phyloP scores from a whole-genome alignment of 2,329 filamentous ascomycete genomes.

The Tolypocladium capitatum region DNA sequence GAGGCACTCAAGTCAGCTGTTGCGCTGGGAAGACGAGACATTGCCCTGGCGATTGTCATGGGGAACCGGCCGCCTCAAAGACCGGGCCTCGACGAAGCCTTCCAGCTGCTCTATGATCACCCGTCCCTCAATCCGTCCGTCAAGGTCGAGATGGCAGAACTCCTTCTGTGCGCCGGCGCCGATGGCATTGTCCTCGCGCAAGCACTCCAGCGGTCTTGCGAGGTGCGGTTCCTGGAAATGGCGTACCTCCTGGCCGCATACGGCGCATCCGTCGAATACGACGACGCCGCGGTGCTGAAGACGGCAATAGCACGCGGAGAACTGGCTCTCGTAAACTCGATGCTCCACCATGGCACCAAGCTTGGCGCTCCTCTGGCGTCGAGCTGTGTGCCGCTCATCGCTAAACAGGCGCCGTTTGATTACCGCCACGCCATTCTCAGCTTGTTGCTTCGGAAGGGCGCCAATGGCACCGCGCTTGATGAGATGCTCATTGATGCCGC shows the following conservation, averaged over 20 bases:
- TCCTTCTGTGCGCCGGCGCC: conserved; percentile 45
- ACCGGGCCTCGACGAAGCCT: conserved; percentile 34
- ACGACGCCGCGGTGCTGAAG: conserved; percentile 35
- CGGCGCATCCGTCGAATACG: conserved; percentile 41
- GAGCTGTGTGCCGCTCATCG: conserved; percentile 34
- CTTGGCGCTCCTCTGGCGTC: conserved; percentile 34
- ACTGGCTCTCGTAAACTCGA: conserved; percentile 29
- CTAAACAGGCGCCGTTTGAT: conserved; percentile 31
- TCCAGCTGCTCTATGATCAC: conserved; percentile 32
- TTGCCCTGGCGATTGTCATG: conserved; percentile 40
- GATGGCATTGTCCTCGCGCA: conserved; percentile 34
- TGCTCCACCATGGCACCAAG: conserved; percentile 30
- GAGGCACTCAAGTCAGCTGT: conserved; percentile 39
- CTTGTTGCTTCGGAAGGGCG: conserved; percentile 36
- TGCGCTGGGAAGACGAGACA: conserved; percentile 34
- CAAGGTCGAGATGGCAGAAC: conserved; percentile 38
- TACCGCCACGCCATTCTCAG: conserved; percentile 30
- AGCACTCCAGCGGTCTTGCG: conserved; percentile 34
- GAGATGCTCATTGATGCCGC: conserved; percentile 38
- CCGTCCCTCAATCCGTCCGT: conserved; percentile 32
- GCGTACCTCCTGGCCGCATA: conserved; percentile 37
- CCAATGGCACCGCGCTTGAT: conserved; percentile 30
- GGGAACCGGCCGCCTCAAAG: conserved; percentile 37
- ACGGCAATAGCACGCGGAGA: conserved; percentile 32
- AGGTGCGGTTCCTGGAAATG: conserved; percentile 39